Percentiles rank a stretch among this genome's conserved stretches.
phyloP scores from a whole-genome alignment of 2,329 filamentous ascomycete species.

The Pseudogymnoascus sp. region DNA sequence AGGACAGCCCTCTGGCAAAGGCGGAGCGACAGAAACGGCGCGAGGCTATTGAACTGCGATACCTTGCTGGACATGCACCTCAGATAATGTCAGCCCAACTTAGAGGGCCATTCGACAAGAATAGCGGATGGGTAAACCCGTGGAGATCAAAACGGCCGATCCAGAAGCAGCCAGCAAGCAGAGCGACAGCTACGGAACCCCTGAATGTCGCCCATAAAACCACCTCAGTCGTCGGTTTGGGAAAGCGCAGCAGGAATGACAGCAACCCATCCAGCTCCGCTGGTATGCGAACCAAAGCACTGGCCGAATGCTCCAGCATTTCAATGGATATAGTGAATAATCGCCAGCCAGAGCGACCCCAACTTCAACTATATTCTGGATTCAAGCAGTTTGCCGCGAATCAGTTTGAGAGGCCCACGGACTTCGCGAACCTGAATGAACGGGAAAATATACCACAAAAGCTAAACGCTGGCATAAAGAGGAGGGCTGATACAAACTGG shows the following conservation, averaged over 20 bases:
- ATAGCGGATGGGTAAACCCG: conserved; percentile 44
- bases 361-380: not conserved
- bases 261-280: not conserved
- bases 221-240: not conserved
- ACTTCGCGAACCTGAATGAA: not conserved
- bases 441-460: conserved; percentile 1
- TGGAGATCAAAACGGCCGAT: conserved; percentile 33
- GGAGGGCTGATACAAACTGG: conserved; percentile 20
- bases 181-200: not conserved
- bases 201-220: not conserved
- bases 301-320: not conserved
- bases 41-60: conserved; percentile 51
- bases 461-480: not conserved
- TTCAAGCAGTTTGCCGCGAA: not conserved
- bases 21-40: conserved; percentile 46
- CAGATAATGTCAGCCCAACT: conserved; percentile 53
- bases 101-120: conserved; percentile 50
- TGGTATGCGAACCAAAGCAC: not conserved
- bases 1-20: conserved; percentile 24
- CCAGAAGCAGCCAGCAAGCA: not conserved
- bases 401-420: not conserved
- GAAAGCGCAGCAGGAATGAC: not conserved
- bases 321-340: not conserved
- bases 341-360: not conserved
- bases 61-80: conserved; percentile 47